Conservation (phyloP, 2,329 filamentous ascomycete species). For the Xylariaceae sp. region DNA sequence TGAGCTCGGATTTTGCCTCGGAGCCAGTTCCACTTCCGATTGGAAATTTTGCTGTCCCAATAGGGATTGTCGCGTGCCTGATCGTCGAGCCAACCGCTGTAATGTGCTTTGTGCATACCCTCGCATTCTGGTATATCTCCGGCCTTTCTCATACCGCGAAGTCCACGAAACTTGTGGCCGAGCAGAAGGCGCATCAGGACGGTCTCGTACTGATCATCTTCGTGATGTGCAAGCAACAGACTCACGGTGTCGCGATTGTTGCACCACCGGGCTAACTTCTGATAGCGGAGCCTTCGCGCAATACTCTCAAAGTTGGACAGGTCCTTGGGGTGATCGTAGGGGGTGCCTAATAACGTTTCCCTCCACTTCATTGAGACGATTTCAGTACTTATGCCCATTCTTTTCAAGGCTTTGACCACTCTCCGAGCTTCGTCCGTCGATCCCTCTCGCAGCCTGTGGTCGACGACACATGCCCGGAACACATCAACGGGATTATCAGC, state of each 20-base stretch:
- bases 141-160: slow-evolving; percentile 65
- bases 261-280: slow-evolving; percentile 63
- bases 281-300: slow-evolving; percentile 74
- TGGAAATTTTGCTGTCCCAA: slow-evolving; percentile 35
- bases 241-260: slow-evolving; percentile 48
- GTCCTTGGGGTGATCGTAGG: slow-evolving; percentile 34
- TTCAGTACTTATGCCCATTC: slow-evolving; percentile 34
- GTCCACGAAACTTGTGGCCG: slow-evolving; percentile 66
- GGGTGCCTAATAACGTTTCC: slow-evolving; percentile 35
- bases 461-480: slow-evolving; percentile 51
- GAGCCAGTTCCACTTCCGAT: slow-evolving; percentile 22
- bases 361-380: slow-evolving; percentile 52
- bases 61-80: slow-evolving; percentile 36
- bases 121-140: slow-evolving; percentile 80
- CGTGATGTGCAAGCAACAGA: slow-evolving; percentile 80
- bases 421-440: slow-evolving; percentile 51
- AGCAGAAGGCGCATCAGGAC: slow-evolving; percentile 73
- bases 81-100: slow-evolving; percentile 58
- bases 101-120: slow-evolving; percentile 68
- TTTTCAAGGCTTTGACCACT: slow-evolving; percentile 39
- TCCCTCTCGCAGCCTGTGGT: slow-evolving; percentile 55
- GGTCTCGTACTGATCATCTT: slow-evolving; percentile 89
- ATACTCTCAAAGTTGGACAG: slow-evolving; percentile 71
- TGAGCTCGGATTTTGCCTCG: slow-evolving; percentile 25
- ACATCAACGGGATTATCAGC: slow-evolving; percentile 43